Conservation (phyloP, 2,329 filamentous ascomycete species). For the Cladosporium sp. region DNA sequence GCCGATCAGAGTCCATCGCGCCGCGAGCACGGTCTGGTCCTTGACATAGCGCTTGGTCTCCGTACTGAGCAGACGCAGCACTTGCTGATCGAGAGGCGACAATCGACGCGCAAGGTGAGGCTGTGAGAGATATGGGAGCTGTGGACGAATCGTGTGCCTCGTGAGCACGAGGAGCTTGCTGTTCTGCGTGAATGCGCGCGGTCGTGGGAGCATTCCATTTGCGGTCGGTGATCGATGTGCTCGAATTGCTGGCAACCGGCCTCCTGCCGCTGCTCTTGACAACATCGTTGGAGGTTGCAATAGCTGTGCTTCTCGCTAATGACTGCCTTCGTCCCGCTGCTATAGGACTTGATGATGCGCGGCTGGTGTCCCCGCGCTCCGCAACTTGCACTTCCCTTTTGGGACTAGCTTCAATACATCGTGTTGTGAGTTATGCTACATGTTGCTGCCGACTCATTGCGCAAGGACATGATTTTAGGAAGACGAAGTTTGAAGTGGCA, state of each 20-base stretch:
- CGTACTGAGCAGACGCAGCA: constrained; percentile 71
- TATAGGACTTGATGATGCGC: neutral
- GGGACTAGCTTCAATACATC: constrained; percentile 1
- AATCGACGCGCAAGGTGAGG: constrained; percentile 31
- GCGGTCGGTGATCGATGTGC: constrained; percentile 21
- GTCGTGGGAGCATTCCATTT: constrained; percentile 6
- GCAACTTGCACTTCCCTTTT: constrained; percentile 9
- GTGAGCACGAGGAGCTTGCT: constrained; percentile 48
- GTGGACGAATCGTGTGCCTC: constrained; percentile 48
- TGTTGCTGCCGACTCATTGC: too few species aligned
- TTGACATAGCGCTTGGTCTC: constrained; percentile 65
- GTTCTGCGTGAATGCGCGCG: constrained; percentile 54
- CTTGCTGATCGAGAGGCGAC: constrained; percentile 31
- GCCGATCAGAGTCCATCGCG: constrained; percentile 60
- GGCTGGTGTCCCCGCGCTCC: neutral
- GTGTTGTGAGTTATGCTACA: neutral
- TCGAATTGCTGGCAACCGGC: constrained; percentile 21
- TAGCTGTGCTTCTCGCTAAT: constrained; percentile 9
- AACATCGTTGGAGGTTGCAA: constrained; percentile 16
- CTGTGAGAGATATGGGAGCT: constrained; percentile 60
- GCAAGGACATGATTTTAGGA: too few species aligned
- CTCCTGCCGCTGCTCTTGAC: constrained; percentile 9
- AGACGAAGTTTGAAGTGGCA: neutral
- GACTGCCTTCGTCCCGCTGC: neutral
- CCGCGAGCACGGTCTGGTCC: constrained; percentile 62